Conservation (phyloP, 2,329 filamentous ascomycete species). For the Kalaharituber pfeilii region DNA sequence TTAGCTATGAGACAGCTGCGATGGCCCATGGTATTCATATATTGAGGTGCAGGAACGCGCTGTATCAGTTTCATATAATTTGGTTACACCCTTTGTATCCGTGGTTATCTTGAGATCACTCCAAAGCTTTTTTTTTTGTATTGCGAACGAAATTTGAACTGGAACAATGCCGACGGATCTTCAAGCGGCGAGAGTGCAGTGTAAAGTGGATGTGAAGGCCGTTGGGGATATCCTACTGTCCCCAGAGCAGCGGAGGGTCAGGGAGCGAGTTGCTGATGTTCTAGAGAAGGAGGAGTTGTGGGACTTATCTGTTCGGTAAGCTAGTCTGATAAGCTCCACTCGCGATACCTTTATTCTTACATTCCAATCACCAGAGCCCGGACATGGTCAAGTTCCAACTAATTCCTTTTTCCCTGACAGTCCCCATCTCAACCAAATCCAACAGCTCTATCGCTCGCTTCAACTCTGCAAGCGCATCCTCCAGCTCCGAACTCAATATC, state of each 20-base stretch:
- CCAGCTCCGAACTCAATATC: constrained; percentile 46
- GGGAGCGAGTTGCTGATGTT: constrained; percentile 44
- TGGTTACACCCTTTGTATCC: too few species aligned
- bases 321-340: neutral
- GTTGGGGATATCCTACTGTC: constrained; percentile 54
- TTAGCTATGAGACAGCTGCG: too few species aligned
- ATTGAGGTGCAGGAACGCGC: too few species aligned
- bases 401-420: too few species aligned
- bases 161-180: constrained; percentile 11
- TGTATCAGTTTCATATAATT: too few species aligned
- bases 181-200: constrained; percentile 36
- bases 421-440: constrained; percentile 46
- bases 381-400: neutral
- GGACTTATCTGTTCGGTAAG: constrained; percentile 31
- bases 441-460: constrained; percentile 51
- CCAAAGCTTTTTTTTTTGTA: too few species aligned
- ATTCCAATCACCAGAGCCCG: too few species aligned
- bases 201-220: constrained; percentile 48
- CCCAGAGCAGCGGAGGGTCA: constrained; percentile 43
- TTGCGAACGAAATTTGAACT: too few species aligned
- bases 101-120: too few species aligned
- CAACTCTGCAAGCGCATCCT: constrained; percentile 53
- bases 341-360: neutral
- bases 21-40: too few species aligned
- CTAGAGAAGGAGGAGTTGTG: constrained; percentile 52